phyloP scores from a whole-genome alignment of 805 yeast genomes.

The Barnettozyma populi region DNA sequence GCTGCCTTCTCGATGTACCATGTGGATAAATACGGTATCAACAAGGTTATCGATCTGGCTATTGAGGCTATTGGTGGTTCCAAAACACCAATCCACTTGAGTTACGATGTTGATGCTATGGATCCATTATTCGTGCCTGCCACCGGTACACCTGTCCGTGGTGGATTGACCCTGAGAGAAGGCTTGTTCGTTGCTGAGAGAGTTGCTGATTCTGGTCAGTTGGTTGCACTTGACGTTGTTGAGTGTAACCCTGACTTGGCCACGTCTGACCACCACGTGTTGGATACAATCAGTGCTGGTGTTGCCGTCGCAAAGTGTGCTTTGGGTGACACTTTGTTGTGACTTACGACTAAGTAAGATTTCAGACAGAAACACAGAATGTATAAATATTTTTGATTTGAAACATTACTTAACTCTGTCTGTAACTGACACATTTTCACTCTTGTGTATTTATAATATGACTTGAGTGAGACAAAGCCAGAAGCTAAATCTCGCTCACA shows the following conservation, averaged over 20 bases:
- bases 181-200: slow-evolving; percentile 91
- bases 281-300: slow-evolving; percentile 86
- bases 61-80: slow-evolving; percentile 67
- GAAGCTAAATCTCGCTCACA: too few species aligned
- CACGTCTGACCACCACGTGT: slow-evolving; percentile 62
- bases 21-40: slow-evolving; percentile 90
- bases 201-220: slow-evolving; percentile 82
- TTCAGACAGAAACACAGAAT: neutral
- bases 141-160: slow-evolving; percentile 96
- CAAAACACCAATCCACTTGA: slow-evolving; percentile 72
- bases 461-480: too few species aligned
- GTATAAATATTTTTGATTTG: slow-evolving; percentile 11
- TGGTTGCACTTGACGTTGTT: slow-evolving; percentile 84
- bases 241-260: slow-evolving; percentile 92
- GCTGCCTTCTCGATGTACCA: slow-evolving; percentile 94
- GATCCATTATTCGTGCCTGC: slow-evolving; percentile 95
- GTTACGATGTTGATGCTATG: slow-evolving; percentile 95
- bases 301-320: slow-evolving; percentile 92
- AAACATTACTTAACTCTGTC: slow-evolving; percentile 9
- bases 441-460: too few species aligned
- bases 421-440: neutral
- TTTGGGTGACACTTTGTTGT: slow-evolving; percentile 75
- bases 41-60: slow-evolving; percentile 89
- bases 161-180: slow-evolving; percentile 91
- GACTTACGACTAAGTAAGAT: too few species aligned